Base-by-base conservation (phyloP, 306 rosid genomes). In the Phaseolus lunatus region DNA sequence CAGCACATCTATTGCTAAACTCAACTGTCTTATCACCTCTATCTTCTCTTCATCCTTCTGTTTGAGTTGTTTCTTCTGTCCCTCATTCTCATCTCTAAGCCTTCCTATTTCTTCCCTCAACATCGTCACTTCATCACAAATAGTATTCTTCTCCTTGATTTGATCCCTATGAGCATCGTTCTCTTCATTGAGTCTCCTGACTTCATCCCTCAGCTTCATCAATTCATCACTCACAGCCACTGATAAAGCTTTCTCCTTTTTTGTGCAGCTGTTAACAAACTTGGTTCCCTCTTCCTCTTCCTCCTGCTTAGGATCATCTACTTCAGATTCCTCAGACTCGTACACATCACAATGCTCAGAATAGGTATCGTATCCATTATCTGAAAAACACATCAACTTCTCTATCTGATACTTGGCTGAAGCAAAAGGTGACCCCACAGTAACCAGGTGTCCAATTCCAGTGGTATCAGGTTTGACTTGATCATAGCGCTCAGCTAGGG, bases 21-120 rank as follows among this genome's bases (percentile, higher is more conserved):
- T 91, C 65, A 94, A 77, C 23, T 94, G 98, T 41, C 87, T 79
- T 81, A 94, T 91, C 8, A 84, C 98, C 70, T 88, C 94, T 52
- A 83, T 86, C 80, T 91, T 94, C 83, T 87, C 93, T 80, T 84
- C 90, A 84, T 94, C 93, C 73, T 94, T 94, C 83, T 77, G 84
- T 85, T 72, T 49, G 0, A 94, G 77, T 54, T 79, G 76, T 26
- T 86, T 89, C 83, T 73, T 85, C 20, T 85, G 97, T 48, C 56
- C 63, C 77, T 65, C 72, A 23, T 81, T 91, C 78, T 87, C 92
- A 74, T 76, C 87, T 72, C 76, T 78, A 15, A 91, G 83, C 65
- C 82, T 88, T 86, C 57, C 75, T 13, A 91, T 37, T 71, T 84
- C 97, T 76, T 83, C 90, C 86, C 72, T 86, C 78, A 89, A 62